Base-by-base conservation (phyloP, 2,329 filamentous ascomycete species). In the Mycosphaerella sp. region DNA sequence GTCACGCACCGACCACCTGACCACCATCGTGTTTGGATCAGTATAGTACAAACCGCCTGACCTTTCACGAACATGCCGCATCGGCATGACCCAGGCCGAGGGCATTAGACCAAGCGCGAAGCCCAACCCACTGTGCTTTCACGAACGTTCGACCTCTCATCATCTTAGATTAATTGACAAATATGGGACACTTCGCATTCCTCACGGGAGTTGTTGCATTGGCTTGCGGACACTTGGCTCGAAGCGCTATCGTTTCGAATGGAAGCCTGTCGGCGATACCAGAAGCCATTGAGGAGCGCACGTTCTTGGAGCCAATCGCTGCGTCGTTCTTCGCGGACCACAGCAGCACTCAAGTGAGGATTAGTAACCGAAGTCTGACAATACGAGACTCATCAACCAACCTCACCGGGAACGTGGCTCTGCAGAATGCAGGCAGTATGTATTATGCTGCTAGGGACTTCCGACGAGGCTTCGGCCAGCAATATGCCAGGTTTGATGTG, bases 401-500 rank as follows among this genome's bases (percentile, higher is more conserved):
- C 21, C 39, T 32, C 6, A 38, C 50, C 2, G 50, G 50, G 2
- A 42, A 47, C 41, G 43, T 53, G 34, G 50, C 50, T 31, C 34
- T 54, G 12, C 52, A 50, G 34, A 46, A 45, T 21, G 32, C 26
- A n/a, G 29, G 11, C 10, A 44, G 34, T 29, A 36, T 54, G 4
- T 54, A 49, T 34, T 54, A 45, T 31, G 52, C 41, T 14, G 45
- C 52, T 1, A 26, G 5, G 2, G 36, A 40, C 31, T 54, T 49
- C 23, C 3, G 31, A 31, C 39, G 38, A 8, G 41, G 41, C 11
- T 8, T 11, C 1, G 46, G 41, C 14, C 31, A 44, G 42, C 46
- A 45, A 9, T 54, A 39, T 17, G 52, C 52, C 11, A 54, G 38
- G 10, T 21, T 54, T 12, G 23, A 41, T 34, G 52, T 54, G 3